phyloP scores from a whole-genome alignment of 129 eudicot genomes.

The Artemisia tridentata region DNA sequence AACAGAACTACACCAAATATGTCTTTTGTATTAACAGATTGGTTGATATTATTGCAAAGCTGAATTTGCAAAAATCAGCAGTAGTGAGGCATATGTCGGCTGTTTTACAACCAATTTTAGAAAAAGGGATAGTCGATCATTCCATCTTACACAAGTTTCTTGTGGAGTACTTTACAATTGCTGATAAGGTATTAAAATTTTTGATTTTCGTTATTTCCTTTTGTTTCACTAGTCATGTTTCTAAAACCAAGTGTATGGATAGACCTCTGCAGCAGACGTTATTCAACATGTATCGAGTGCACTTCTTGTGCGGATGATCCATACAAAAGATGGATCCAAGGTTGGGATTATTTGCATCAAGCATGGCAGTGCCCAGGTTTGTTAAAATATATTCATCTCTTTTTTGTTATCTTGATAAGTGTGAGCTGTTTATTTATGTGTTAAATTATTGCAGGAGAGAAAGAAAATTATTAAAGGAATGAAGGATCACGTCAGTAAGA shows the following conservation, averaged over 20 bases:
- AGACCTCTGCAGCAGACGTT: conserved; percentile 89
- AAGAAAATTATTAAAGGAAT: too few species aligned
- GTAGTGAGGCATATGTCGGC: conserved; percentile 79
- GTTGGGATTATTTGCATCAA: conserved; percentile 74
- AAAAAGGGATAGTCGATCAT: conserved; percentile 94
- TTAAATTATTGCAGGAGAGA: too few species aligned
- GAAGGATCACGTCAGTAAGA: too few species aligned
- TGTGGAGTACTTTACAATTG: conserved; percentile 75
- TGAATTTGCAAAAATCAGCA: conserved; percentile 69
- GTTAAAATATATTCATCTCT: too few species aligned
- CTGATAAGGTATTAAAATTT: conserved; percentile 59
- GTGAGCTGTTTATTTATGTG: too few species aligned
- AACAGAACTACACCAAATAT: too few species aligned
- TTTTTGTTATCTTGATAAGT: too few species aligned
- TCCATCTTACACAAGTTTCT: conserved; percentile 79
- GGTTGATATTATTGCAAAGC: conserved; percentile 75
- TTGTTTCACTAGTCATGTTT: not conserved
- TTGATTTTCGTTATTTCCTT: not conserved
- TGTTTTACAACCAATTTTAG: conserved; percentile 76
- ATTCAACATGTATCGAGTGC: conserved; percentile 79
- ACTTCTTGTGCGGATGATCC: conserved; percentile 73
- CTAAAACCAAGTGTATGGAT: conserved; percentile 33
- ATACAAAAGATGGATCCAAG: conserved; percentile 81
- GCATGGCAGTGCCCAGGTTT: conserved; percentile 99
- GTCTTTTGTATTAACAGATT: conserved; percentile 45